These are phyloP conservation scores for Sistotremastrum niveocremeum DNA, from an alignment of 768 basidiomycete genomes.

Conservation along the genomic window DNA sequence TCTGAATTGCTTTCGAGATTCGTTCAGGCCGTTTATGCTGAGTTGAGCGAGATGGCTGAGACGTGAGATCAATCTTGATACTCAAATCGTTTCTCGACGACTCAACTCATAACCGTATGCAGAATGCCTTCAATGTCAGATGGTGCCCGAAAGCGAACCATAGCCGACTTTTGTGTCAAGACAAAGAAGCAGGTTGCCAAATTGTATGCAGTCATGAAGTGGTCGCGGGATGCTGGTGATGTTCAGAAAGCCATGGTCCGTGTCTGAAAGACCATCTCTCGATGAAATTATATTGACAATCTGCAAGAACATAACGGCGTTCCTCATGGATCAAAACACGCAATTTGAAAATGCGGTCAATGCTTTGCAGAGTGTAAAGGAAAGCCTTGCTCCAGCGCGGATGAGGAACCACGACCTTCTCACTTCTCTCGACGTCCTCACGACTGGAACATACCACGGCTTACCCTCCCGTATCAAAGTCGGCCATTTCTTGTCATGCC, in stretches of 20 bases:
- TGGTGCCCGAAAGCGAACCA: slow-evolving; percentile 57
- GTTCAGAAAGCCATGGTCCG: slow-evolving; percentile 79
- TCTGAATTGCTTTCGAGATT: slow-evolving; percentile 65
- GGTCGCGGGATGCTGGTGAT: slow-evolving; percentile 73
- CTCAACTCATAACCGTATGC: slow-evolving; percentile 4
- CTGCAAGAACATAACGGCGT: slow-evolving; percentile 70
- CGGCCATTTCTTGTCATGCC: slow-evolving; percentile 2
- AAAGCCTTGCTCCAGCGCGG: slow-evolving; percentile 69
- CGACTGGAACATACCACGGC: slow-evolving; percentile 72
- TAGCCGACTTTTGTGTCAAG: slow-evolving; percentile 85
- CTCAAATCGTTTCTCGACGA: neutral
- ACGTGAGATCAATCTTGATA: slow-evolving; percentile 38
- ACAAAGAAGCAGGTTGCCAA: slow-evolving; percentile 85
- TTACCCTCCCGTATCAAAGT: slow-evolving; percentile 78
- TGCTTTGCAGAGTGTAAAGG: slow-evolving; percentile 49
- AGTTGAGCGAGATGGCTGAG: slow-evolving; percentile 72
- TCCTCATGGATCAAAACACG: slow-evolving; percentile 72
- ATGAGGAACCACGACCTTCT: slow-evolving; percentile 88
- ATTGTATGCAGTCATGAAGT: slow-evolving; percentile 74
- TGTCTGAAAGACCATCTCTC: neutral
- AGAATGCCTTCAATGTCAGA: slow-evolving; percentile 80
- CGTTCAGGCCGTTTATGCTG: slow-evolving; percentile 68
- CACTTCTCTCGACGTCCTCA: slow-evolving; percentile 81
- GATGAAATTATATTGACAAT: slow-evolving; percentile 3
- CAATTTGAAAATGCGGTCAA: slow-evolving; percentile 65